Conservation (phyloP, 805 yeast genomes). For the Wickerhamomyces subpelliculosus region DNA sequence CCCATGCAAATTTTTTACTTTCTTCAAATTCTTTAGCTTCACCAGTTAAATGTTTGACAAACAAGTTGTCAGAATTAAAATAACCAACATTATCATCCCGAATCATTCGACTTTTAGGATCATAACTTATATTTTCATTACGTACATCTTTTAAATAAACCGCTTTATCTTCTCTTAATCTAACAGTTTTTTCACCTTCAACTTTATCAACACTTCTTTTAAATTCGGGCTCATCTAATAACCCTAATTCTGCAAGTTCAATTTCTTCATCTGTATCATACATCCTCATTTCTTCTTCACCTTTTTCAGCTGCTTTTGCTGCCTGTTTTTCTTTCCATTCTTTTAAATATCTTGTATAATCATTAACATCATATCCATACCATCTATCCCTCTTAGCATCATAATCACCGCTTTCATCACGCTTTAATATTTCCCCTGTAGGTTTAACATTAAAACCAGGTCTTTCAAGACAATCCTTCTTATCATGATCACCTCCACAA, state of each 20-base stretch:
- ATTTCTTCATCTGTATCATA: slow-evolving; percentile 37
- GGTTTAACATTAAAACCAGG: slow-evolving; percentile 30
- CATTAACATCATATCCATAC: slow-evolving; percentile 68
- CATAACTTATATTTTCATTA: slow-evolving; percentile 39
- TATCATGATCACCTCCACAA: slow-evolving; percentile 49
- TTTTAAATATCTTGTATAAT: slow-evolving; percentile 46
- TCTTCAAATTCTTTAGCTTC: slow-evolving; percentile 49
- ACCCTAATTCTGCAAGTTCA: slow-evolving; percentile 35
- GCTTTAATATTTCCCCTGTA: slow-evolving; percentile 7
- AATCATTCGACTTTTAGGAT: slow-evolving; percentile 44
- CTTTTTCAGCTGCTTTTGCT: slow-evolving; percentile 8
- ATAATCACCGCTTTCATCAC: slow-evolving; percentile 20
- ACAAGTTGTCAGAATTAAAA: slow-evolving; percentile 35
- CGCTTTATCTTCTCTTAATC: slow-evolving; percentile 77
- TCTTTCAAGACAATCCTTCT: slow-evolving; percentile 51
- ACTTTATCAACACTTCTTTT: slow-evolving; percentile 22
- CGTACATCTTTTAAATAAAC: slow-evolving; percentile 46
- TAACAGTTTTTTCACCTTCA: slow-evolving; percentile 37
- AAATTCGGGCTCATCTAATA: slow-evolving; percentile 13
- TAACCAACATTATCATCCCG: slow-evolving; percentile 26
- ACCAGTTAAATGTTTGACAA: slow-evolving; percentile 47
- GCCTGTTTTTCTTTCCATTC: slow-evolving; percentile 35
- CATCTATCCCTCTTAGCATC: slow-evolving; percentile 24
- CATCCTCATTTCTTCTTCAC: slow-evolving; percentile 7
- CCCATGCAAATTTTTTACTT: slow-evolving; percentile 45